Evolutionary conservation across 495 filamentous ascomycete species (phyloP), one percentile per base, ranked within the genome.

Genomic region (Aspergillus sclerotiicarbonarius): DNA sequence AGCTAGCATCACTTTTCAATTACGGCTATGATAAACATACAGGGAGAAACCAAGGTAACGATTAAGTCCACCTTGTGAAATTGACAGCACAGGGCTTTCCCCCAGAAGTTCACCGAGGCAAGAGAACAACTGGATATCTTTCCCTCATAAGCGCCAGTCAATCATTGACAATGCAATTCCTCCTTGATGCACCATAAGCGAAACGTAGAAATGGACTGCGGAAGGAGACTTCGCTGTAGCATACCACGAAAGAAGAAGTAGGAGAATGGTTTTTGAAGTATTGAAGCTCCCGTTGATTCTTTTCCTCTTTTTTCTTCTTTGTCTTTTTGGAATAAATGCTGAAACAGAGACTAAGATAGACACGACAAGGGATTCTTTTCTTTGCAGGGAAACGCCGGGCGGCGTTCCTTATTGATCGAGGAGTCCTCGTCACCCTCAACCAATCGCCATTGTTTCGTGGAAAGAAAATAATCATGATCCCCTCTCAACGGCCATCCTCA

Each of bases 1-100:
- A 66, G 63, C 58, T 70, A 71, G 68, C 62, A 71, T 71, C 68
- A 67, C 68, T 63, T 72, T 73, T 65, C 61, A 61, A 70, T 72
- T 75, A 77, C 64, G 67, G 47, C 69, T 73, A 68, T 63, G 56
- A 64, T 61, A 66, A 69, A 79, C 67, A 79, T 65, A 73, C 69
- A 76, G 70, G 75, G 72, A 76, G 73, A 77, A 74, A 75, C 76
- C 75, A 77, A 79, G 76, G 73, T 69, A 80, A 84, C 84, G 77
- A 67, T 84, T 69, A 87, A 82, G 82, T 83, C 72, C 78, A 81
- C 74, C 83, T 84, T 71, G 73, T 75, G 58, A 69, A 76, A 76
- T 77, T 76, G 75, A 77, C 76, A 82, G 83, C 84, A 91, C 91
- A 96, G 90, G 91, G 91, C 91, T 90, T 96, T 96, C 91, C 90